Conservation (phyloP, 78 protist genomes). For the Creolimax fragrantissima region DNA sequence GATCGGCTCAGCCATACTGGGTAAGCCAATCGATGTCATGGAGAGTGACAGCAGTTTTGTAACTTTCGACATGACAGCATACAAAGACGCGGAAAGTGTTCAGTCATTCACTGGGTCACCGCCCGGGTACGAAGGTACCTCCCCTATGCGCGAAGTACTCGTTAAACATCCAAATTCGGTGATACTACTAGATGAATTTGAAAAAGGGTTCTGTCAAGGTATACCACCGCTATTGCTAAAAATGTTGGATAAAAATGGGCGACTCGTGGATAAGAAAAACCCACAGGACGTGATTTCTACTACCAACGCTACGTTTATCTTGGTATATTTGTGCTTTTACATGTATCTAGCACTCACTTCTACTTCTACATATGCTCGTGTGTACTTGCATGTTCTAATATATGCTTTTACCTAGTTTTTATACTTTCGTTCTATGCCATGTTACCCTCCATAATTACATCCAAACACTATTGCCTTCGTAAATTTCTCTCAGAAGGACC, state of each 20-base stretch:
- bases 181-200: background rate
- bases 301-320: background rate
- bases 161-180: background rate
- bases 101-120: conserved; percentile 2
- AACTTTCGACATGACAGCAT: background rate
- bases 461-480: too few relatives aligned
- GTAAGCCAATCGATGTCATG: background rate
- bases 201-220: background rate
- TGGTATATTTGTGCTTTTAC: too few relatives aligned
- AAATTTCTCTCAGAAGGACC: too few relatives aligned
- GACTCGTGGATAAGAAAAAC: background rate
- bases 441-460: too few relatives aligned
- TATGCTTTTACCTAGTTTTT: too few relatives aligned
- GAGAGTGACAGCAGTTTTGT: background rate
- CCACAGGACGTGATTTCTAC: background rate
- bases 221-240: background rate
- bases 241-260: background rate
- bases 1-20: background rate
- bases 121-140: background rate
- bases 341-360: too few relatives aligned
- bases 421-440: too few relatives aligned
- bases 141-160: background rate
- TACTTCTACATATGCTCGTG: too few relatives aligned
- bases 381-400: too few relatives aligned
- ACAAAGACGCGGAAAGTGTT: background rate